Percentiles rank a stretch among this genome's conserved stretches.
Evolutionary conservation across 768 basidiomycete species (phyloP).

Genomic region (Chalciporus pseudorubinellus): DNA sequence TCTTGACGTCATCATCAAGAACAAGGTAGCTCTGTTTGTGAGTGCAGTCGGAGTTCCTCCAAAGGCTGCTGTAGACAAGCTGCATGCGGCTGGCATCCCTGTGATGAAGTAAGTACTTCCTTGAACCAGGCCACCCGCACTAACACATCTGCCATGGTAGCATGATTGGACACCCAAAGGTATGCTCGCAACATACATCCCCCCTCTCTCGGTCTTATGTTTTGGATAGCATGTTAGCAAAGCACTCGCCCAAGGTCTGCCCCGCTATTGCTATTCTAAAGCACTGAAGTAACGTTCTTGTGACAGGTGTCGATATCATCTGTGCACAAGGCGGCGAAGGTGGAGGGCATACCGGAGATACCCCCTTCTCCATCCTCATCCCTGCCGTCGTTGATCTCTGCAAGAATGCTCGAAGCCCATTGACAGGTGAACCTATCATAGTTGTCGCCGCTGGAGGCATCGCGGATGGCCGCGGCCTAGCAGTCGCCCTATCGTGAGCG

Average conservation of each 20-base stretch:
- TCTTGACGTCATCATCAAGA: constrained; percentile 73
- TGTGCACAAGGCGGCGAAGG: constrained; percentile 88
- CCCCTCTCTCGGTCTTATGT: neutral
- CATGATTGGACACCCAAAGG: constrained; percentile 86
- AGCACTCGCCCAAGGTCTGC: constrained; percentile 66
- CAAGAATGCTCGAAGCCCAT: constrained; percentile 61
- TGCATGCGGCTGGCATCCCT: constrained; percentile 74
- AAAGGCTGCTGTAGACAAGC: constrained; percentile 74
- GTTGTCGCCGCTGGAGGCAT: constrained; percentile 87
- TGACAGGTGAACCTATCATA: constrained; percentile 72
- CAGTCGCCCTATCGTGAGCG: constrained; percentile 64
- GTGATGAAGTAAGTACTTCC: constrained; percentile 74
- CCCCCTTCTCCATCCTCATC: constrained; percentile 76
- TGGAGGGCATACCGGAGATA: constrained; percentile 86
- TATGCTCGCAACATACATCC: constrained; percentile 20
- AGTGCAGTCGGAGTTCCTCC: constrained; percentile 85
- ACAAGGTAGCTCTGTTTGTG: constrained; percentile 74
- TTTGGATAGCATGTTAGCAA: constrained; percentile 61
- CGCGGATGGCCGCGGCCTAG: constrained; percentile 78
- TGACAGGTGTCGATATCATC: constrained; percentile 79
- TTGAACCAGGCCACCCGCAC: neutral
- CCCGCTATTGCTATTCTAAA: neutral
- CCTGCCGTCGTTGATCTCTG: constrained; percentile 82
- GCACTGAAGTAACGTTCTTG: neutral
- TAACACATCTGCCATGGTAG: constrained; percentile 33